Evolutionary conservation across 805 yeast species (phyloP).

Genomic region (Myxozyma sirexii): DNA sequence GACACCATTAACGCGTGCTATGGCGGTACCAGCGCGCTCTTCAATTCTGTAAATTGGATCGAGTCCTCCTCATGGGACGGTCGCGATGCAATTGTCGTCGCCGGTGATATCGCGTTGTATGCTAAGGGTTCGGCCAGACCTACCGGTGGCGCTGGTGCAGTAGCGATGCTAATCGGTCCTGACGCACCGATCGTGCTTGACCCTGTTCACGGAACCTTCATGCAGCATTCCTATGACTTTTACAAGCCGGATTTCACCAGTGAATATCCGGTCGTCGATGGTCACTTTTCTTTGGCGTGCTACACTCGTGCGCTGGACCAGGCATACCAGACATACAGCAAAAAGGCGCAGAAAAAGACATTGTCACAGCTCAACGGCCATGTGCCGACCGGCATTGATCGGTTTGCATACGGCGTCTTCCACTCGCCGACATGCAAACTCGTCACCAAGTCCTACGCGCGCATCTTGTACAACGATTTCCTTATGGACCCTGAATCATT

Average conservation of each 20-base stretch:
- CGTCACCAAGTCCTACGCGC: slow-evolving; percentile 88
- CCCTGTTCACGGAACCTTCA: slow-evolving; percentile 82
- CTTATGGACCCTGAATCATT: slow-evolving; percentile 61
- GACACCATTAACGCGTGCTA: slow-evolving; percentile 97
- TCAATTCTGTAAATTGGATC: slow-evolving; percentile 93
- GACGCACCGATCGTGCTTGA: slow-evolving; percentile 97
- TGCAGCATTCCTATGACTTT: slow-evolving; percentile 97
- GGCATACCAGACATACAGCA: slow-evolving; percentile 80
- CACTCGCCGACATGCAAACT: slow-evolving; percentile 98
- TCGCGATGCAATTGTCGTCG: slow-evolving; percentile 92
- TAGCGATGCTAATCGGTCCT: slow-evolving; percentile 93
- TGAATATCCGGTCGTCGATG: slow-evolving; percentile 97
- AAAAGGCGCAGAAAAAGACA: slow-evolving; percentile 64
- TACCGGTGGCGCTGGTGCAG: slow-evolving; percentile 98
- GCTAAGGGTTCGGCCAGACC: slow-evolving; percentile 98
- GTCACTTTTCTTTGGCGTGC: slow-evolving; percentile 91
- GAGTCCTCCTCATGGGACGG: slow-evolving; percentile 98
- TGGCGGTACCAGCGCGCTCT: slow-evolving; percentile 95
- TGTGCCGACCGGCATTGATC: slow-evolving; percentile 58
- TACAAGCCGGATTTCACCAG: slow-evolving; percentile 89
- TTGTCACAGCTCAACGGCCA: slow-evolving; percentile 48
- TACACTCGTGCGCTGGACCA: slow-evolving; percentile 91
- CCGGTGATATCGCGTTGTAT: slow-evolving; percentile 97
- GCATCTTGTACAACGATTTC: slow-evolving; percentile 88
- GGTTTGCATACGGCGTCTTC: slow-evolving; percentile 92